Evolutionary conservation across 106 monocot genomes (phyloP), one percentile per base, ranked within the genome.

Genomic region (Amphibolis antarctica): DNA sequence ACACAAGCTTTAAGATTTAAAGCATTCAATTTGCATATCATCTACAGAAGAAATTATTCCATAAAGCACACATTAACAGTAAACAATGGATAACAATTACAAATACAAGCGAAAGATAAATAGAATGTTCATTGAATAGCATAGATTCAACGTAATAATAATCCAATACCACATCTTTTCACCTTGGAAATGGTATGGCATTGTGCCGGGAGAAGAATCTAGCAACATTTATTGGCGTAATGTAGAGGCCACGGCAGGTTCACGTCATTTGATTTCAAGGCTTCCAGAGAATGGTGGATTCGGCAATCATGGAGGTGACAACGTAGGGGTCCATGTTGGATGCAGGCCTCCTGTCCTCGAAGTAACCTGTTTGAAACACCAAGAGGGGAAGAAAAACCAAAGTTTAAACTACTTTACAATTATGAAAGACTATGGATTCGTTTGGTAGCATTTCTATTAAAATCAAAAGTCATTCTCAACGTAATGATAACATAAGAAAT

Each of bases 271-370:
- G 3, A 24, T 59, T 61, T 61, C 61, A 61, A 61, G 76, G 76
- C 51, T 76, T 70, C 70, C 57, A 73, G 28, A 63, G 71, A 28
- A 71, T 49, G 47, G 69, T 70, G 30, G 69, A 60, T 12, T 70
- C 69, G 4, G 69, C 69, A 44, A 70, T 48, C 69, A 70, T 49
- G 11, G 69, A 70, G 23, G 69, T 70, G 31, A 70, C 69, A 15
- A 70, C 60, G 30, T 70, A 70, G 2, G 69, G 69, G 21, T 70
- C 69, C 69, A 70, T 70, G 50, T 70, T 70, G n/a, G 69, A 70
- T 9, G 69, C 59, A 4, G 69, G 69, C 60, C 69, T 59, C 50
- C 69, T 56, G 47, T 70, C 69, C 28, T 70, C 69, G 2, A 70
- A 70, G 60, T 70, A 70, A 29, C 69, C 69, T 70, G 60, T 25